Evolutionary conservation across 345 rosid species (phyloP).

Genomic region (Rubroshorea leprosula): DNA sequence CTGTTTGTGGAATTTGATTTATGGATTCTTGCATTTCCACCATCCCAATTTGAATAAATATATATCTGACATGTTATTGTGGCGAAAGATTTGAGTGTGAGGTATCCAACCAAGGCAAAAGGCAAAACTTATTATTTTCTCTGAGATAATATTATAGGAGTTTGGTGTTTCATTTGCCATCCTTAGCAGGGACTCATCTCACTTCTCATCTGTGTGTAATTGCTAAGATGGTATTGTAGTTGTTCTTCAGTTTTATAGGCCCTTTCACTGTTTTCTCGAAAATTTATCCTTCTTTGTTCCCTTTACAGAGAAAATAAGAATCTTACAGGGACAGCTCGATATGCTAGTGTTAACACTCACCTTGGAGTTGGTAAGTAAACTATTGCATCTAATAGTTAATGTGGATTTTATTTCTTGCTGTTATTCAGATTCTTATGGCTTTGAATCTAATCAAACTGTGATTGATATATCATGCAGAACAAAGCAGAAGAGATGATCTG

Average conservation of each 20-base stretch:
- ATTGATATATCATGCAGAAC: slow-evolving; percentile 48
- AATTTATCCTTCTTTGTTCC: slow-evolving; percentile 16
- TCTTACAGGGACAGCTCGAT: slow-evolving; percentile 97
- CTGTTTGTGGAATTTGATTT: neutral
- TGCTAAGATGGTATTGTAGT: neutral
- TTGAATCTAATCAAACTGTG: slow-evolving; percentile 7
- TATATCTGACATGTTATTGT: too few species aligned
- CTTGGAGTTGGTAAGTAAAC: slow-evolving; percentile 81
- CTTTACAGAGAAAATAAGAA: slow-evolving; percentile 87
- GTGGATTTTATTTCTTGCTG: neutral
- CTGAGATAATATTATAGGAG: too few species aligned
- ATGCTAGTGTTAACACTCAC: slow-evolving; percentile 97
- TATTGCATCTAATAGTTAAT: neutral
- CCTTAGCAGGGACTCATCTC: neutral
- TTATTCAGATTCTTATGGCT: slow-evolving; percentile 7
- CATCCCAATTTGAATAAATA: neutral
- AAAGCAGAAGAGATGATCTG: slow-evolving; percentile 99
- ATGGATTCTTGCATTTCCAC: neutral
- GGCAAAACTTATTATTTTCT: too few species aligned
- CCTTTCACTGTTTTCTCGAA: neutral
- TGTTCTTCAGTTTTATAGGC: neutral
- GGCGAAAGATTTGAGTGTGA: too few species aligned
- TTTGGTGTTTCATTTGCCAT: neutral
- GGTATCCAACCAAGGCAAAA: too few species aligned
- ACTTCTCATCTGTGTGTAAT: neutral